Evolutionary conservation across 441 rosid genomes (phyloP), one percentile per base, ranked within the genome.

Genomic region (Bruguiera hainesii): DNA sequence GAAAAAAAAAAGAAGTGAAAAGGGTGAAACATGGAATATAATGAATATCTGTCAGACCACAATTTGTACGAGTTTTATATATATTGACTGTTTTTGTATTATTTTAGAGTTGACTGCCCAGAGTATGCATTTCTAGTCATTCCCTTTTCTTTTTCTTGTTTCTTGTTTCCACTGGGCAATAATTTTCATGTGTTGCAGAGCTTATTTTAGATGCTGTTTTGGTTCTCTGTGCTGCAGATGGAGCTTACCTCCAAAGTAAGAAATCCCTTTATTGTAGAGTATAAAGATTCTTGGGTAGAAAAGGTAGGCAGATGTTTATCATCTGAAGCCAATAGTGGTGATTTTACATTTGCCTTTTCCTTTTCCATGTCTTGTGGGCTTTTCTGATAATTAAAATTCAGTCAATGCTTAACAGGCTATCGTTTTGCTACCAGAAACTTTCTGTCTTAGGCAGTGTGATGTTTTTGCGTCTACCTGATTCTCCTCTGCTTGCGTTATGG

Each of bases 211-310:
- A 69, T 72, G 23, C 48, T 74, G 23, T 35, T 55, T 48, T 59
- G 69, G 75, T 70, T 77, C 56, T 65, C 64, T 70, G 30, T 66
- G 39, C 49, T 76, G 65, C 76, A 92, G 97, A 90, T 84, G 98
- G 97, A 92, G 69, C 93, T 92, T 35, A 85, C 88, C 71, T 90
- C 98, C 52, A 88, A 75, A 68, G 87, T 61, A 42, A 61, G 64
- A 37, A 61, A 61, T 23, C 64, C 64, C 4, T 61, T 61, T 42
- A 61, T 61, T 37, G 64, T 61, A 50, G 64, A 61, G 51, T 61
- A 61, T 29, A 61, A 61, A 76, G 96, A 89, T 74, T 93, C 97
- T 26, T 92, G 98, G 96, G 96, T 92, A 33, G 98, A 92, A 80
- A 90, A 82, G 90, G 97, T 84, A 37, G 61, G 72, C 50, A 56